Evolutionary conservation across 2,329 filamentous ascomycete species (phyloP), one percentile per base, ranked within the genome.

Genomic region (Lasiodiplodia gonubiensis): DNA sequence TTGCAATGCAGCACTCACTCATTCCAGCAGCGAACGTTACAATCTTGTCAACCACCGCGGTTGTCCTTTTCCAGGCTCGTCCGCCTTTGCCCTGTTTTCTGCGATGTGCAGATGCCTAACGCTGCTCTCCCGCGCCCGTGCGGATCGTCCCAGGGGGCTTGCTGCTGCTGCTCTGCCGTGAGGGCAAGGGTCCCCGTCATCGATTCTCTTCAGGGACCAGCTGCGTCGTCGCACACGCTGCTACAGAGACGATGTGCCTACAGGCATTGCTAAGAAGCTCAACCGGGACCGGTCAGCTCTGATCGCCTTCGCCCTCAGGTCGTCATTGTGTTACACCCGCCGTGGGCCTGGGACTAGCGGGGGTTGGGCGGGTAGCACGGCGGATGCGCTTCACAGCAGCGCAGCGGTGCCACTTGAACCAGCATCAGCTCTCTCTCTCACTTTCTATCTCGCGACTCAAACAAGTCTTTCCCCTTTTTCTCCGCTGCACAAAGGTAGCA

Each of bases 331-430:
- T 48, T 27, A 53, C 51, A 18, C 33, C 61, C 53, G 48, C 25
- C 27, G 61, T 42, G 61, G 33, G 51, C 7, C 54, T 48, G 37
- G 49, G 33, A n/a, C 42, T 46, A 46, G 42, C 42, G 61, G 33
- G 12, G 61, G 30, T 33, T 33, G 27, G 42, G 61, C 61, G 18
- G 42, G 63, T 65, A 16, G 51, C 64, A 66, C 64, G 57, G 42
- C 37, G 12, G 37, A 12, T 39, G 37, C 37, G 37, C 42, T 33
- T n/a, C 42, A 46, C 42, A n/a, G 21, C 42, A 46, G 42, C 30
- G 42, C 42, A 21, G 42, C 42, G 18, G 42, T 46, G 42, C n/a
- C n/a, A 46, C 42, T 18, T 46, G 18, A 8, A 10, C 42, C 42
- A 21, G 18, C 18, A 33, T 33, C 30, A 33, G 30, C 30, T 33